Percentiles rank a stretch among this genome's conserved stretches.
Evolutionary conservation across 768 basidiomycete species (phyloP).

Genomic region (Coprinopsis sp.): DNA sequence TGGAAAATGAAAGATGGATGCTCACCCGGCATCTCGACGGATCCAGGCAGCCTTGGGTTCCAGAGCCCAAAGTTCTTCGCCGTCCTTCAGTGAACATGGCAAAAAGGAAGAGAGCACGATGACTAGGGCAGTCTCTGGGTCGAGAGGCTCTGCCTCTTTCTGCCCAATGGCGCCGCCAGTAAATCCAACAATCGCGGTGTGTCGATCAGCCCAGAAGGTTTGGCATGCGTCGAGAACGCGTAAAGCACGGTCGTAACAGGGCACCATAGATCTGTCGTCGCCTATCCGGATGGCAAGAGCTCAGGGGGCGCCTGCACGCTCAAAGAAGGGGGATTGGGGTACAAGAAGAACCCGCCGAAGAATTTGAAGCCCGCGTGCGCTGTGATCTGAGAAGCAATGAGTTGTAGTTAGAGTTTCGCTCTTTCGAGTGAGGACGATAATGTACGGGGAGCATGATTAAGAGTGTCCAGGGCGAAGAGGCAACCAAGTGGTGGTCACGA

Average conservation of each 20-base stretch:
- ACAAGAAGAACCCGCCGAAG: slow-evolving; percentile 63
- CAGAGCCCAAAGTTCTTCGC: slow-evolving; percentile 55
- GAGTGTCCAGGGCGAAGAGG: slow-evolving; percentile 72
- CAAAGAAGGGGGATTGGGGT: slow-evolving; percentile 57
- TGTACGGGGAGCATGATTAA: slow-evolving; percentile 68
- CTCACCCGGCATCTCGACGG: slow-evolving; percentile 17
- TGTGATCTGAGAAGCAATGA: slow-evolving; percentile 40
- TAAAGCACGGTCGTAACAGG: slow-evolving; percentile 73
- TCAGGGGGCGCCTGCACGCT: slow-evolving; percentile 74
- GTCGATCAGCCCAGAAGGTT: slow-evolving; percentile 76
- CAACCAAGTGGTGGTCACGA: slow-evolving; percentile 50
- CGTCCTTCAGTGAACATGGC: slow-evolving; percentile 58
- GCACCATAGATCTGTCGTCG: slow-evolving; percentile 78
- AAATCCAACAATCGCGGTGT: slow-evolving; percentile 41
- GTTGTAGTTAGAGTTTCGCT: not conserved
- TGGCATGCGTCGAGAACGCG: slow-evolving; percentile 79
- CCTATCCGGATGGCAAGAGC: slow-evolving; percentile 81
- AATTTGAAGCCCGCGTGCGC: slow-evolving; percentile 86
- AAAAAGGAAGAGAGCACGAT: slow-evolving; percentile 60
- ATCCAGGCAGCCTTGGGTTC: slow-evolving; percentile 17
- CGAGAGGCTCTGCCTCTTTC: slow-evolving; percentile 43
- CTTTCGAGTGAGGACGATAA: slow-evolving; percentile 5
- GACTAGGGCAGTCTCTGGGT: slow-evolving; percentile 63
- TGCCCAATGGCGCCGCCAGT: slow-evolving; percentile 35
- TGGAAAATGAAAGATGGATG: not conserved